These are phyloP conservation scores for Aspergillus ostianus DNA, from an alignment of 495 filamentous ascomycete genomes.

Conservation along the genomic window DNA sequence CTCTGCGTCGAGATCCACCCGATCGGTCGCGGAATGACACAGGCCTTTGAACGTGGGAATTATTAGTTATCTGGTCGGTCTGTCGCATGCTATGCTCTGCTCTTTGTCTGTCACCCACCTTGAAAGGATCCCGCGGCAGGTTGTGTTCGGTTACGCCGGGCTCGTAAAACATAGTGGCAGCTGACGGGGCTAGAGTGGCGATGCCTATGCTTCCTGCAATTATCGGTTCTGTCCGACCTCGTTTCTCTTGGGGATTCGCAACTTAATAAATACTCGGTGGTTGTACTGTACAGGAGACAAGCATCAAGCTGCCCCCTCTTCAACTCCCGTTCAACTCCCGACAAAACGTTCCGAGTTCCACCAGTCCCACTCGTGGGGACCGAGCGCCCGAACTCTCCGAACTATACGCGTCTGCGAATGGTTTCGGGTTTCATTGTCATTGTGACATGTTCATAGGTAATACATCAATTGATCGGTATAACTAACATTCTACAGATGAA, in stretches of 20 bases:
- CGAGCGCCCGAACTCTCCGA: not conserved
- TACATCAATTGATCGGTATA: too few relatives aligned
- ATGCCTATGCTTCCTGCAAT: not conserved
- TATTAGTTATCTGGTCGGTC: not conserved
- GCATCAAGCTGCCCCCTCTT: not conserved
- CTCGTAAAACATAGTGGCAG: conserved; percentile 33
- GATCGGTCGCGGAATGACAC: conserved; percentile 43
- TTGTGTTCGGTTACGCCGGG: conserved; percentile 34
- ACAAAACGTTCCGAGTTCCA: not conserved
- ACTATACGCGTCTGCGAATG: not conserved
- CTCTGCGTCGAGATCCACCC: conserved; percentile 46
- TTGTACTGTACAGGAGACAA: too few relatives aligned
- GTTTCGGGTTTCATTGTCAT: too few relatives aligned
- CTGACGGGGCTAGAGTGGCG: not conserved
- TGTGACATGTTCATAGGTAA: too few relatives aligned
- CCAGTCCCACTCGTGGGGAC: not conserved
- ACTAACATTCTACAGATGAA: too few relatives aligned
- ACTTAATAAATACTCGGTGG: too few relatives aligned
- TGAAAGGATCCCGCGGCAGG: conserved; percentile 45
- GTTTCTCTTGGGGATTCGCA: not conserved
- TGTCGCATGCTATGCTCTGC: not conserved
- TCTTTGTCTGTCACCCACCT: conserved; percentile 17
- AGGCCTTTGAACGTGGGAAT: conserved; percentile 22
- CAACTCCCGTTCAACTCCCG: not conserved
- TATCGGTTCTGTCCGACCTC: not conserved